Base-by-base conservation (phyloP, 2,329 filamentous ascomycete species). In the Bretziella fagacearum region DNA sequence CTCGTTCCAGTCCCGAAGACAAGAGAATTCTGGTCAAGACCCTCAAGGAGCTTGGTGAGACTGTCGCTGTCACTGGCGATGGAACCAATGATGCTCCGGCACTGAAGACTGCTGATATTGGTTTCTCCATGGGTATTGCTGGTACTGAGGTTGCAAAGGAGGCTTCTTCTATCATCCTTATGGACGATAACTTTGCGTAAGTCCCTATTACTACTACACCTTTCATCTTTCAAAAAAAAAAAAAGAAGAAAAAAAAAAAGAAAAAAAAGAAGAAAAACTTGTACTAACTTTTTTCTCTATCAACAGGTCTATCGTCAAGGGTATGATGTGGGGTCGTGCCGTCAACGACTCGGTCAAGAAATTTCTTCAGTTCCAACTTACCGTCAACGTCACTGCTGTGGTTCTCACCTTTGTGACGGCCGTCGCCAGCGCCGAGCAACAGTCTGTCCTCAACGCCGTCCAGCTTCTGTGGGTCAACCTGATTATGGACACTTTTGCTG, bases 1-100 rank as follows among this genome's bases (percentile, higher is more conserved):
- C 76, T 33, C 70, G 77, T 4, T 80, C 76, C 1, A 78, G 74
- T 2, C 77, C 77, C 0, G 75, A 80, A 52, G 77, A 81, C 55
- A 81, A 81, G 60, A 67, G 69, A 1, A 73, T 79, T 46, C 60
- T 81, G 4, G 75, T 80, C 3, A 65, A 67, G 4, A 70, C 68
- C 11, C 66, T 81, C 17, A 79, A 78, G 60, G 60, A 65, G n/a
- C 67, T 77, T 13, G 74, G 73, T 2, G 73, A 79, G 57, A 78
- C 60, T 0, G 67, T 71, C 1, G 70, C 69, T 7, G 68, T 73
- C 1, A 79, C 75, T 10, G 74, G 75, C 11, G 75, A 79, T 53
- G 74, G 74, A 5, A 77, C 72, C 3, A 77, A 78, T 48, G 74
- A 78, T 52, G 73, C 71, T 0, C 70, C 73, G 5, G 73, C 73